Evolutionary conservation across 1,139 yeast genomes (phyloP).

Genomic region (Scheffersomyces titani): DNA sequence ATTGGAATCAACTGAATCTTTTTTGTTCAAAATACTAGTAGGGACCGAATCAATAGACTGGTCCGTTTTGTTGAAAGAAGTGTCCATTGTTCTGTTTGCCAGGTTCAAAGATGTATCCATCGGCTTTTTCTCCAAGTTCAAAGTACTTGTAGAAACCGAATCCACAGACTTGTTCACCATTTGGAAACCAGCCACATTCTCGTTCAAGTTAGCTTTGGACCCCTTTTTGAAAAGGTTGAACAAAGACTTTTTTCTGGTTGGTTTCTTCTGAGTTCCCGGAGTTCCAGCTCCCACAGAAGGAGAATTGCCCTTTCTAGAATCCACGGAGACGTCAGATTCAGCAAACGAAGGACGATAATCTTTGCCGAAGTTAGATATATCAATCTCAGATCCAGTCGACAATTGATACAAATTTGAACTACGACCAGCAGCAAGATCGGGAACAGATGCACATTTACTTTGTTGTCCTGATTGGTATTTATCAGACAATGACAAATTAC

Average conservation of each 20-base stretch:
- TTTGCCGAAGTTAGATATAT: constrained; percentile 45
- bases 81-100: background rate
- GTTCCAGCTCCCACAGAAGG: background rate
- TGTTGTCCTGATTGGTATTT: constrained; percentile 3
- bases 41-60: too few relatives aligned
- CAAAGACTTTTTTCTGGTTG: constrained; percentile 20
- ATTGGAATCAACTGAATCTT: too few relatives aligned
- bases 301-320: background rate
- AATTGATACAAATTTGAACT: constrained; percentile 22
- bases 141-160: background rate
- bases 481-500: background rate
- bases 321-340: background rate
- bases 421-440: constrained; percentile 20
- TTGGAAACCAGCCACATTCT: background rate
- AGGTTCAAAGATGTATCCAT: background rate
- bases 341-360: constrained; percentile 40
- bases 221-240: constrained; percentile 27
- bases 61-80: background rate
- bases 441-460: constrained; percentile 23
- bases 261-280: constrained; percentile 5
- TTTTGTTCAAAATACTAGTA: too few relatives aligned
- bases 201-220: constrained; percentile 7
- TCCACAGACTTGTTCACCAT: background rate
- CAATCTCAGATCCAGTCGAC: constrained; percentile 43
- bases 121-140: too few relatives aligned